Evolutionary conservation across 2,329 filamentous ascomycete genomes (phyloP), one percentile per base, ranked within the genome.

Genomic region (Nothophoma quercina): DNA sequence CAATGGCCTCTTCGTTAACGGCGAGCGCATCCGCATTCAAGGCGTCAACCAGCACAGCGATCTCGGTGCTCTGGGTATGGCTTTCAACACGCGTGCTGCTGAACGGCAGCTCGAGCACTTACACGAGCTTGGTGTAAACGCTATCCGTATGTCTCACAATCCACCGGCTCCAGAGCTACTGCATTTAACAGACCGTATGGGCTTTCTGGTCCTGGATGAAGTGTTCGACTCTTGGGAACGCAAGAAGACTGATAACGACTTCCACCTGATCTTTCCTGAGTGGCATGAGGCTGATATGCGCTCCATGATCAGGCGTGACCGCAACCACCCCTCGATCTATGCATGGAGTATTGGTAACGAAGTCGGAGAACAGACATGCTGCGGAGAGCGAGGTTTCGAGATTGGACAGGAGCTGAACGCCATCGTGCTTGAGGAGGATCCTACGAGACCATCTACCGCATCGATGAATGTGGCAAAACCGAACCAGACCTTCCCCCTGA

Each of bases 311-410:
- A 76, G 81, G 4, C 78, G 82, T 7, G 82, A 84, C 63, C 73
- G 81, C 15, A 84, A 84, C 59, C 81, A 84, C 61, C 77, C 82
- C 3, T 83, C 81, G 1, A 69, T 84, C 18, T 70, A 82, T 22
- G 72, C 73, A 1, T 84, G 82, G 82, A 81, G 79, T 53, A 75
- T 80, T 41, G 82, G 83, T 3, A 85, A 85, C 62, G 82, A 84
- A 63, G 74, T 84, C 2, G 62, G 71, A 1, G 81, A 84, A 60
- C 81, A 84, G 65, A 56, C 63, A 5, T 66, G 69, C 29, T 58
- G 49, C 19, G 49, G 42, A 35, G 53, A 67, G 35, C 55, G 68
- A 1, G 74, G 74, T 7, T 70, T 68, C 3, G 59, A 61, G 0
- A 61, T 73, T 0, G 75, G 72, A 10, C 62, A 65, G 19, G 41